Base-by-base conservation (phyloP, 2,329 filamentous ascomycete species). In the Diaporthe capsici region DNA sequence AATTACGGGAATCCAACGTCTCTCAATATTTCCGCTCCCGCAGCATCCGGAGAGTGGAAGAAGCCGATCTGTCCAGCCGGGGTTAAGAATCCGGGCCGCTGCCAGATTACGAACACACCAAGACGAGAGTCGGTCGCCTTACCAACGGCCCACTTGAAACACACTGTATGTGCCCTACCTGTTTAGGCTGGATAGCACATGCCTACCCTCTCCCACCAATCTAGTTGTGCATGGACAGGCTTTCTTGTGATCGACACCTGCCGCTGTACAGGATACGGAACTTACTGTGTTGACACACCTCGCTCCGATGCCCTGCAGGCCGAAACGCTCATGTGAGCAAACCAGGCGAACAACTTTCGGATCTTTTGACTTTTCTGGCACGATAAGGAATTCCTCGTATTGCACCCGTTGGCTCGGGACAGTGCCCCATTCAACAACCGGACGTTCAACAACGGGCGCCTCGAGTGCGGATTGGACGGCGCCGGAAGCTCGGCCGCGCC, bases 321-420 rank as follows among this genome's bases (percentile, higher is more conserved):
- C 42, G 55, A 60, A 37, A 49, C 68, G 68, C 53, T 71, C 53
- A 71, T 47, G 68, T 71, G 53, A 71, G 31, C 44, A 51, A 34
- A 51, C 10, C 28, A 53, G 47, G 47, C 12, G 4, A 49, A n/a
- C 44, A 49, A n/a, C 15, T 51, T 68, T 68, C 63, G 63, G 65
- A 20, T 37, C 34, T 53, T 61, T 34, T 20, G 15, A 51, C 37
- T 63, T 53, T 65, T n/a, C 28, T 65, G 71, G 25, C 42, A 63
- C 58, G 58, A 65, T 68, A 68, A 53, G 28, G 37, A 39, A 17
- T 49, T 61, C 68, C 73, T 76, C 75, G 73, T 76, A 71, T 76
- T 72, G 34, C 60, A 57, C 72, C 65, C 60, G 39, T 17, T 72
- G 75, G 60, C 20, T 37, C 68, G 47, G 58, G 34, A 63, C 63